Base-by-base conservation (phyloP, 208 protist genomes). In the Phytomonas francai region DNA sequence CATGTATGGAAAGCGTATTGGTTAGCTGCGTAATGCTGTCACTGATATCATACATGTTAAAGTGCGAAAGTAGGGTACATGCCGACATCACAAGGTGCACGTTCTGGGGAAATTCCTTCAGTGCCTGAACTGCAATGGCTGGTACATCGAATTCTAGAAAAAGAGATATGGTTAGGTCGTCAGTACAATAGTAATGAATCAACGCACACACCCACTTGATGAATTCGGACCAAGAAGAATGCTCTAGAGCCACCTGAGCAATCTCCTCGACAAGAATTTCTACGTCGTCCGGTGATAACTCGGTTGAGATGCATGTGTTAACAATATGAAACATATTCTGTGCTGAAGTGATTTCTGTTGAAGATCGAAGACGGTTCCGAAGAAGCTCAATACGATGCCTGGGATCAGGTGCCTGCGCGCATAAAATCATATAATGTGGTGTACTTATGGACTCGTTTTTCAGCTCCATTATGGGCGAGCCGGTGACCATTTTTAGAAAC, bases 131-230 rank as follows among this genome's bases (percentile, higher is more conserved):
- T 11, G 91, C 91, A 56, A 94, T 68, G 64, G 80, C 70, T 36
- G 86, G 81, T 19, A 81, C 87, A 49, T 81, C 86, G 70, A 92
- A 94, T 71, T 96, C 88, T 11, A 83, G 85, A 70, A 96, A 94
- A 0, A 94, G 49, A 8, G 86, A 93, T 49, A 96, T 67, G 4
- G 91, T 96, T 51, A 93, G 76, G 34, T 94, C 91, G 67, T 96
- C 91, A 0, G 91, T 96, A 71, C 88, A 93, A 81, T 93, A 94
- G 74, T 92, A 90, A 77, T 96, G 91, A 28, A 88, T 73, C 72
- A 96, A 68, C 33, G 91, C 87, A 70, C 84, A 94, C 33, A 85
- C 77, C 91, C 88, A 94, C 31, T 74, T 70, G 57, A 89, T 66
- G 42, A 85, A 83, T n/a, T 91, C 80, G 25, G 74, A 67, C 91